These are phyloP conservation scores for Fragaria vesca DNA, from an alignment of 306 rosid species.

Conservation along the genomic window DNA sequence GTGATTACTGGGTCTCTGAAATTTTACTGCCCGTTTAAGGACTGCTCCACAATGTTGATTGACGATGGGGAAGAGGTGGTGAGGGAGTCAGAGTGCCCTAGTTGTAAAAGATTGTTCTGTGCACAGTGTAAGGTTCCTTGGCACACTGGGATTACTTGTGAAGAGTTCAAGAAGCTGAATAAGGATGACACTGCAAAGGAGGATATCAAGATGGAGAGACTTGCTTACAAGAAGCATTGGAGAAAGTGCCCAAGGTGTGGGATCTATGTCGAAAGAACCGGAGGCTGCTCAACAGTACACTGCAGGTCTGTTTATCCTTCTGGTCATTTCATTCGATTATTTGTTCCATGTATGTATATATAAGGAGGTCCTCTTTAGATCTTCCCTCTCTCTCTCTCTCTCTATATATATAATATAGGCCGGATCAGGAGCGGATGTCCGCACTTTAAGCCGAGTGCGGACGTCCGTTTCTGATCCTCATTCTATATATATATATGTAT, in stretches of 20 bases:
- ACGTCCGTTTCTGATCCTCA: too few species aligned
- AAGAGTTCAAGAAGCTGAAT: conserved; percentile 34
- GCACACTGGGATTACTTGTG: conserved; percentile 50
- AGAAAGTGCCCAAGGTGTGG: conserved; percentile 56
- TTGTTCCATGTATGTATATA: too few species aligned
- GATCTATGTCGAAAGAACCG: conserved; percentile 39
- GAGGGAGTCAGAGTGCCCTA: conserved; percentile 48
- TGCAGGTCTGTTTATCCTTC: conserved; percentile 18
- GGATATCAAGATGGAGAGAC: conserved; percentile 8
- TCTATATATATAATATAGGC: too few species aligned
- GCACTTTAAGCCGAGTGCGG: too few species aligned
- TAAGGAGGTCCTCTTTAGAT: too few species aligned
- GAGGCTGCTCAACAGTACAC: conserved; percentile 8
- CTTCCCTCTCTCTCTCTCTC: too few species aligned
- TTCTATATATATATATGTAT: too few species aligned
- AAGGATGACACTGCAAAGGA: conserved; percentile 38
- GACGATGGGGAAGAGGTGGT: conserved; percentile 14
- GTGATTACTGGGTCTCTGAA: conserved; percentile 20
- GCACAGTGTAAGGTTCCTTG: conserved; percentile 56
- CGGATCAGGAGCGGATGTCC: too few species aligned
- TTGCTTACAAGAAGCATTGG: conserved; percentile 25
- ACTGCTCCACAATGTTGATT: conserved; percentile 48
- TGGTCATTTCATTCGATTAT: neutral
- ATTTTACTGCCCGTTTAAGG: conserved; percentile 58
- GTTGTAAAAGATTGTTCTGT: conserved; percentile 60